phyloP scores from a whole-genome alignment of 1,284 basidiomycete species.

The Bondarzewia mesenterica region DNA sequence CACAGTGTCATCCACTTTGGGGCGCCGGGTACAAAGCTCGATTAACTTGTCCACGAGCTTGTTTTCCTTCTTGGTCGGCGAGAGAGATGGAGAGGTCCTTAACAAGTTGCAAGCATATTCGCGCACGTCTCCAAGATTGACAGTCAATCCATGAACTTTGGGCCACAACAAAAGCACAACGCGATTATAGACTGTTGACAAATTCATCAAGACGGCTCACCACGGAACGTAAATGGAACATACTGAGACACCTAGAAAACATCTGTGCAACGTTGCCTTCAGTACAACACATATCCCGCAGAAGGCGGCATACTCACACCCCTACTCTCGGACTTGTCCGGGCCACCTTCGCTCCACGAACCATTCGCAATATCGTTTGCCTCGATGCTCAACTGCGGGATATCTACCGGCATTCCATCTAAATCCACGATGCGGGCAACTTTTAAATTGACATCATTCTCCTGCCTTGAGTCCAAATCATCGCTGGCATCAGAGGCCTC shows the following conservation, averaged over 20 bases:
- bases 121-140: not conserved
- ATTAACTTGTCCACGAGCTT: not conserved
- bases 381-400: not conserved
- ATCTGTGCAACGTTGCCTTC: not conserved
- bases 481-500: not conserved
- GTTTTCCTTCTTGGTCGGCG: not conserved
- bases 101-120: not conserved
- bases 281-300: not conserved
- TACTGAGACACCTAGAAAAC: not conserved
- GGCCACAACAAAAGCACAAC: not conserved
- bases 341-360: not conserved
- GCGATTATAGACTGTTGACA: not conserved
- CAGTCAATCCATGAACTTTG: not conserved
- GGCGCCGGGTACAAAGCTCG: not conserved
- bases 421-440: not conserved
- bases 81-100: not conserved
- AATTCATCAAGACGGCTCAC: not conserved
- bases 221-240: not conserved
- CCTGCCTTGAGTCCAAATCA: not conserved
- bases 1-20: not conserved
- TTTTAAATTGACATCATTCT: not conserved
- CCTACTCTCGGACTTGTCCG: not conserved
- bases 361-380: not conserved
- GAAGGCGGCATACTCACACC: not conserved
- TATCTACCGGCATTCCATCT: not conserved